Conservation (phyloP, 768 basidiomycete species). For the Tubosaeta sp. region DNA sequence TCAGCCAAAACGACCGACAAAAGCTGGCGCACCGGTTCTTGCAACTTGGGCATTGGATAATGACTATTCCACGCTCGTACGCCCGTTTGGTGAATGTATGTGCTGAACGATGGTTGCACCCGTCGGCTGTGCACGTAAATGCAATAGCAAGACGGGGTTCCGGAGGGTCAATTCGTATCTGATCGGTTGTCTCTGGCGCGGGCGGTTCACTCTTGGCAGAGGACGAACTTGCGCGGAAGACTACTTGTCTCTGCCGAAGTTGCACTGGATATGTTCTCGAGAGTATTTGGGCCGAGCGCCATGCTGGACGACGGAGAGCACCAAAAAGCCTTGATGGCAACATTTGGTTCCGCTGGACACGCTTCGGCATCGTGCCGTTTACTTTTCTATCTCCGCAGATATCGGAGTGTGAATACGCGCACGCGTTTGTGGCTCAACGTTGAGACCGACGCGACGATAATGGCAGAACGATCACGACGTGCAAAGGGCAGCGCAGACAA, state of each 20-base stretch:
- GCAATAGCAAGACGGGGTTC: conserved; percentile 71
- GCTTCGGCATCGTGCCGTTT: conserved; percentile 14
- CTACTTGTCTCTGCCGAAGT: conserved; percentile 34
- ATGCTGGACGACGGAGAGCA: conserved; percentile 41
- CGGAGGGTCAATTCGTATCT: conserved; percentile 33
- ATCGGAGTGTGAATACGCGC: conserved; percentile 20
- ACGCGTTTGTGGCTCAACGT: conserved; percentile 28
- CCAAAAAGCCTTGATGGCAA: conserved; percentile 43
- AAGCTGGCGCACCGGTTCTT: conserved; percentile 63
- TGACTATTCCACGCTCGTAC: conserved; percentile 85
- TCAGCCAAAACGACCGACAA: not conserved
- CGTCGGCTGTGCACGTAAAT: conserved; percentile 79
- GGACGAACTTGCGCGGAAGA: conserved; percentile 20
- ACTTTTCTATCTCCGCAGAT: conserved; percentile 10
- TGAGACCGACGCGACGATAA: not conserved
- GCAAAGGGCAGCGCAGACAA: conserved; percentile 33
- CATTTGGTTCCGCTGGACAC: conserved; percentile 28
- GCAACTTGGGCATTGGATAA: conserved; percentile 89
- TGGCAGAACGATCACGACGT: conserved; percentile 29
- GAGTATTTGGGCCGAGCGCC: conserved; percentile 38
- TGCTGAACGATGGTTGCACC: conserved; percentile 75
- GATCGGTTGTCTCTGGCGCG: conserved; percentile 1
- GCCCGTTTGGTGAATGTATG: conserved; percentile 83
- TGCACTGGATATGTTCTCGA: conserved; percentile 34
- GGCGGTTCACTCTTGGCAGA: not conserved